Evolutionary conservation across 179 eudicot genomes (phyloP).

Genomic region (Monotropa hypopitys): DNA sequence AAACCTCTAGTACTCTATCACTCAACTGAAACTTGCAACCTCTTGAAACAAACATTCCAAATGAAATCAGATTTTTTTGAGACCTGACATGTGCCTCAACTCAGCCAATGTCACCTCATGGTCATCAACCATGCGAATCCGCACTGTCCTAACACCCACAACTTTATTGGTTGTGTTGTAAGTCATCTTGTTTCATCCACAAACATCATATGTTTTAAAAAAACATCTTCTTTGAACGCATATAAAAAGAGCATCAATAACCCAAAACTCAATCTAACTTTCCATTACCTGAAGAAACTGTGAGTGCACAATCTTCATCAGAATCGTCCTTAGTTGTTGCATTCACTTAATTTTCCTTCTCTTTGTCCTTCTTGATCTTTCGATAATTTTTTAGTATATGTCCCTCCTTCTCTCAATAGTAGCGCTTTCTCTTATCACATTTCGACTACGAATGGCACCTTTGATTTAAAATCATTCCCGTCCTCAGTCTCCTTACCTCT

Average conservation of each 20-base stretch:
- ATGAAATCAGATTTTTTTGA: background rate
- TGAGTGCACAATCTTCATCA: too few relatives aligned
- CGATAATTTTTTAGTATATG: too few relatives aligned
- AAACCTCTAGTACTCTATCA: background rate
- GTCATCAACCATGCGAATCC: background rate
- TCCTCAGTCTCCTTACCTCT: too few relatives aligned
- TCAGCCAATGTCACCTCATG: background rate
- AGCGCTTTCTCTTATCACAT: too few relatives aligned
- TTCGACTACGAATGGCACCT: too few relatives aligned
- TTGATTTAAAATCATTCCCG: too few relatives aligned
- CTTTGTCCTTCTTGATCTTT: too few relatives aligned
- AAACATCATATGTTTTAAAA: background rate
- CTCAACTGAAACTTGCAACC: background rate
- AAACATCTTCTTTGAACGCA: background rate
- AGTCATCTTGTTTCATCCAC: background rate
- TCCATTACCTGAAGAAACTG: background rate
- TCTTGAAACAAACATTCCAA: background rate
- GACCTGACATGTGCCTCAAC: background rate
- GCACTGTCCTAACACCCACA: background rate
- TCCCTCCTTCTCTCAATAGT: too few relatives aligned
- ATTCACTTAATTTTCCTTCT: background rate
- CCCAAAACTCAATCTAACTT: background rate
- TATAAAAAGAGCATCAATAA: background rate
- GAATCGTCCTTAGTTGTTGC: background rate
- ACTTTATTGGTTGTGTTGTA: background rate